Evolutionary conservation across 352 stramenopile genomes (phyloP), one percentile per base, ranked within the genome.

Genomic region (Pythium monospermum): DNA sequence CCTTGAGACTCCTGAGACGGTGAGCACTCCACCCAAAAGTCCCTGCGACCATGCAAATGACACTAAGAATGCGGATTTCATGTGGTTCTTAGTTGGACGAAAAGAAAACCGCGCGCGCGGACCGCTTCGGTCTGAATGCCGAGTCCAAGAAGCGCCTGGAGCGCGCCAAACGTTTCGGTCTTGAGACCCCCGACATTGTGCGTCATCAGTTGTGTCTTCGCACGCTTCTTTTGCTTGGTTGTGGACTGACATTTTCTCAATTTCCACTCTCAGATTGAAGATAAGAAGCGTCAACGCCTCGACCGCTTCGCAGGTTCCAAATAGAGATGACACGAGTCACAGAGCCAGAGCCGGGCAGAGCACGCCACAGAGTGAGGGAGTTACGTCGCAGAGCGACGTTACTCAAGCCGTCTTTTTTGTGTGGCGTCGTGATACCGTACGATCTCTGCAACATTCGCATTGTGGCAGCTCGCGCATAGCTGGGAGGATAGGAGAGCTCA

Each of bases 41-140:
- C n/a, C n/a, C n/a, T n/a, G n/a, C n/a, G 27, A n/a, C 51, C 22
- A 48, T 21, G 18, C 16, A 16, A 6, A 30, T n/a, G 32, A 21
- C 18, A 33, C 11, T 45, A 10, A 25, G 23, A 19, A 35, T 39
- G 15, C 32, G 11, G 26, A 4, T 35, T 21, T 49, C n/a, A n/a
- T n/a, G n/a, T n/a, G n/a, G n/a, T n/a, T n/a, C 41, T 21, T 42
- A 94, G 83, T 52, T 94, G 55, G 73, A 87, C n/a, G 69, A 83
- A 57, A 92, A 92, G 66, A 92, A 92, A 55, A 59, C 73, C 23
- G 79, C 76, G 30, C 81, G 83, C 8, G 79, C 78, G 4, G 79
- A 92, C 39, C 78, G 83, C 49, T 94, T 94, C 45, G 83, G 83
- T 8, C 56, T 94, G 25, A 94, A 91, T 33, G 81, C 64, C 18